Percentiles rank a stretch among this genome's conserved stretches.
These are phyloP conservation scores for Fusarium sp. DNA, from an alignment of 2,329 filamentous ascomycete species.

Conservation along the genomic window DNA sequence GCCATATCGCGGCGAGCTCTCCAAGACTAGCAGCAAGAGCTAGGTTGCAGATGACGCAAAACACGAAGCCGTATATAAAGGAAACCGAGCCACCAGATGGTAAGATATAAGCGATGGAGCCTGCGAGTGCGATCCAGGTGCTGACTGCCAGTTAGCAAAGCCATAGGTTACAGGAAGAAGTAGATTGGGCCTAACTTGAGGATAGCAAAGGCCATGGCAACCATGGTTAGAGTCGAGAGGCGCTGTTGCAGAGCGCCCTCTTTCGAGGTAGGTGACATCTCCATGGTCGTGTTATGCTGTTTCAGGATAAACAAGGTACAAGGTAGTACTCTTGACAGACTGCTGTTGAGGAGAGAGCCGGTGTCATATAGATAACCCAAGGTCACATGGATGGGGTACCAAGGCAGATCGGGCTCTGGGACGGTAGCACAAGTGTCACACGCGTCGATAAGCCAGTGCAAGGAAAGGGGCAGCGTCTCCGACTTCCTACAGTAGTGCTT, in stretches of 20 bases:
- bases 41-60: slow-evolving; percentile 60
- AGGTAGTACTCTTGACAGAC: background rate
- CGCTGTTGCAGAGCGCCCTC: slow-evolving; percentile 23
- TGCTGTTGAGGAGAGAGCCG: background rate
- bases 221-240: slow-evolving; percentile 56
- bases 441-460: background rate
- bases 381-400: background rate
- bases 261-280: background rate
- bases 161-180: background rate
- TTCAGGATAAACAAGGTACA: background rate
- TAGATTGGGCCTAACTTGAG: slow-evolving; percentile 50
- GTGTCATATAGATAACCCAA: slow-evolving; percentile 22
- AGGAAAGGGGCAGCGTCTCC: background rate
- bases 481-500: background rate
- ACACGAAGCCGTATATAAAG: slow-evolving; percentile 60
- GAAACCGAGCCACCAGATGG: slow-evolving; percentile 58
- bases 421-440: background rate
- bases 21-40: slow-evolving; percentile 58
- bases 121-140: slow-evolving; percentile 54
- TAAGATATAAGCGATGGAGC: slow-evolving; percentile 57
- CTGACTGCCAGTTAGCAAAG: slow-evolving; percentile 16
- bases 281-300: background rate
- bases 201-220: slow-evolving; percentile 59
- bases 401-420: background rate
- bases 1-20: slow-evolving; percentile 60